A percentile compares a stretch with the other conserved stretches of the same genome.
Evolutionary conservation across 345 rosid genomes (phyloP).

Genomic region (Rhizophora apiculata): DNA sequence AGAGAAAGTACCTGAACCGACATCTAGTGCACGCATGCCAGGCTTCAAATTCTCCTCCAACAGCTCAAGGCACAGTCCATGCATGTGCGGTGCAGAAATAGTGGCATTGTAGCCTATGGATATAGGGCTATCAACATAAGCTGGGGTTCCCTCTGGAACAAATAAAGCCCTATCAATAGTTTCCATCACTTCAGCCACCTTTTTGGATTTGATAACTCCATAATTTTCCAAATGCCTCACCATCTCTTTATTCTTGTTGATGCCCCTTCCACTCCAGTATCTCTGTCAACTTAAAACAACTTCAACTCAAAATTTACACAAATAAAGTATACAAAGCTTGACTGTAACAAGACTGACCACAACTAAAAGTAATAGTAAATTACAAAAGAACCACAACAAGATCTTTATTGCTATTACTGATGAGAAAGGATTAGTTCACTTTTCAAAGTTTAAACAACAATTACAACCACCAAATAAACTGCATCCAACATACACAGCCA

Average conservation of each 20-base stretch:
- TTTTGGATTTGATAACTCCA: slow-evolving; percentile 60
- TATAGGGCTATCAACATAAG: slow-evolving; percentile 83
- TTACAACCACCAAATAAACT: neutral
- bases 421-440: neutral
- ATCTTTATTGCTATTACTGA: too few species aligned
- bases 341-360: neutral
- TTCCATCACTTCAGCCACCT: slow-evolving; percentile 83
- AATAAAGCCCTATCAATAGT: slow-evolving; percentile 75
- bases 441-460: neutral
- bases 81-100: slow-evolving; percentile 99
- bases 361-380: neutral
- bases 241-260: slow-evolving; percentile 58
- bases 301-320: neutral
- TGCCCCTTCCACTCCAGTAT: slow-evolving; percentile 46
- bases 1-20: slow-evolving; percentile 77
- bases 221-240: slow-evolving; percentile 62
- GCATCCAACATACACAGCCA: neutral
- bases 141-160: slow-evolving; percentile 65
- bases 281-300: slow-evolving; percentile 35
- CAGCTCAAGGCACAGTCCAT: slow-evolving; percentile 85
- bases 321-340: neutral
- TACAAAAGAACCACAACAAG: neutral
- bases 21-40: slow-evolving; percentile 88
- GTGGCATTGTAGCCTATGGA: slow-evolving; percentile 95
- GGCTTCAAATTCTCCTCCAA: slow-evolving; percentile 79